Evolutionary conservation across 208 protist genomes (phyloP), one percentile per base, ranked within the genome.

Genomic region (Acanthamoeba lugdunensis): DNA sequence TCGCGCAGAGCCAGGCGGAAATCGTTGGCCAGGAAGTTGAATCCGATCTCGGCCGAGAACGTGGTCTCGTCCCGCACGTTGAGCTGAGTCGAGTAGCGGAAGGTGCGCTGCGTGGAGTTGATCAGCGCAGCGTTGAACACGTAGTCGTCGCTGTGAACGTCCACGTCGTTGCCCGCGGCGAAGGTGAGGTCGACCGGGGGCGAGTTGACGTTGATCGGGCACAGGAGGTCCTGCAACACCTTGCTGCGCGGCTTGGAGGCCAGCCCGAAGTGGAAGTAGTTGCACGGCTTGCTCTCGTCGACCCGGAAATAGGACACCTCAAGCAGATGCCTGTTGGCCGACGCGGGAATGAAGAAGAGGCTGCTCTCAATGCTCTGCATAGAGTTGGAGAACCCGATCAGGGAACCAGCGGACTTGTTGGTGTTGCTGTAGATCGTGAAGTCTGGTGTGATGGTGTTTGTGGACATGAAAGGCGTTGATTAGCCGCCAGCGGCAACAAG

Each of bases 181-280:
- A 92, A 92, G 52, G 87, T 79, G 25, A 92, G 41, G 61, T 71
- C 61, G n/a, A 25, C 28, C 37, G 87, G 87, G 7, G 87, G 87
- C 87, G 63, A 21, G 67, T 28, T 58, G n/a, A 37, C 23, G 45
- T 77, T 54, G 63, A 92, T 77, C 48, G 87, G 87, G 87, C 87
- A 92, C 61, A 92, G 67, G 18, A 92, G 87, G n/a, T 92, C 87
- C 18, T 92, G 61, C 30, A 79, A 14, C 61, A 92, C 87, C 61
- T 41, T 75, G 67, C 14, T 28, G 37, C 41, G 61, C 16, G 87
- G 87, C 41, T 33, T 16, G 13, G 63, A 14, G 1, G 87, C 87
- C 61, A 92, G 41, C 63, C 77, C 87, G n/a, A 92, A 92, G 67
- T 77, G 87, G 87, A 77, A 92, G 52, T 92, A 92, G 67, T 92